Evolutionary conservation across 106 monocot species (phyloP).

Genomic region (Narthecium ossifragum): DNA sequence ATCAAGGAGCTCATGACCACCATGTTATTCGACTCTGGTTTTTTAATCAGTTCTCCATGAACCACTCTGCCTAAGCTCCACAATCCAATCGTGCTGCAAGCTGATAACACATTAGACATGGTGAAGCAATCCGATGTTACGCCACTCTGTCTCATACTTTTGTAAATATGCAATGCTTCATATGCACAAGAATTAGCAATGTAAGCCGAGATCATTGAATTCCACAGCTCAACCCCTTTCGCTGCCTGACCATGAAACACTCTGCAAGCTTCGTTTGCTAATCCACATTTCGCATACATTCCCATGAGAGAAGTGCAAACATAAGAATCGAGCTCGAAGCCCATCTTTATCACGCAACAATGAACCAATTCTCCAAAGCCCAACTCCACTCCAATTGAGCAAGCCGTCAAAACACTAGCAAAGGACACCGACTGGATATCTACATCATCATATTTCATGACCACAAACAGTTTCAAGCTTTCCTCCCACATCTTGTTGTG

Average conservation of each 20-base stretch:
- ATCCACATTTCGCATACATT: conserved; percentile 20
- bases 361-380: conserved; percentile 32
- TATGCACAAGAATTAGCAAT: neutral
- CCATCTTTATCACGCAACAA: conserved; percentile 24
- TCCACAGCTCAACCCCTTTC: conserved; percentile 31
- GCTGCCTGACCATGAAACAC: conserved; percentile 9
- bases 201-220: conserved; percentile 36
- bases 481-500: conserved; percentile 20
- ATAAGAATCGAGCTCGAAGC: conserved; percentile 24
- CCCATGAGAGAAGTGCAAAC: conserved; percentile 24
- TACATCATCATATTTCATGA: conserved; percentile 13
- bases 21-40: conserved; percentile 8
- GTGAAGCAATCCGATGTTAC: conserved; percentile 28
- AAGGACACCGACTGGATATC: conserved; percentile 8
- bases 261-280: conserved; percentile 8
- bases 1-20: conserved; percentile 27
- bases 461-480: conserved; percentile 31
- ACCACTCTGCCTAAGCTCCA: conserved; percentile 22
- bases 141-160: conserved; percentile 7
- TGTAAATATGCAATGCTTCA: conserved; percentile 25
- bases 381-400: conserved; percentile 2
- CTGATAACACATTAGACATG: conserved; percentile 27
- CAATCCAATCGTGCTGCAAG: conserved; percentile 11
- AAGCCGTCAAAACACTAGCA: conserved; percentile 23
- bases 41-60: conserved; percentile 40